Conservation (phyloP, 257 asterid genomes). For the Oldenlandia corymbosa region DNA sequence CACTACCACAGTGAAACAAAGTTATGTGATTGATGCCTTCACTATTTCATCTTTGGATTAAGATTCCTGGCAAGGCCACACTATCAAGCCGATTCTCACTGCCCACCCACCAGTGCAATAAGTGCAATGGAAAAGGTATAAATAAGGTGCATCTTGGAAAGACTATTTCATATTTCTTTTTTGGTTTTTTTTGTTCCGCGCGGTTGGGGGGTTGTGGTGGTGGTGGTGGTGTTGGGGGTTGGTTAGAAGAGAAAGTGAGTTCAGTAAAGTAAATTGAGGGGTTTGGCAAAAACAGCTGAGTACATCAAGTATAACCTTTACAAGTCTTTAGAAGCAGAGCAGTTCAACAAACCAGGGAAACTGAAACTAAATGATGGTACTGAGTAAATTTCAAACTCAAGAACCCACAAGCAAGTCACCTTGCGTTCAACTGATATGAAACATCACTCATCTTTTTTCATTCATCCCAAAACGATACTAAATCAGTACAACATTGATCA, state of each 20-base stretch:
- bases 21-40: not conserved
- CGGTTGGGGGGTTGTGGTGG: too few species aligned
- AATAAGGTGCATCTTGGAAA: too few species aligned
- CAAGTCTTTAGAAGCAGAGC: not conserved
- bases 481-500: not conserved
- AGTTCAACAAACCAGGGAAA: not conserved
- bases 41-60: not conserved
- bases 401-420: not conserved
- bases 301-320: not conserved
- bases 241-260: not conserved
- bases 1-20: not conserved
- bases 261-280: not conserved
- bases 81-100: not conserved
- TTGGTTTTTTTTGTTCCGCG: too few species aligned
- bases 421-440: not conserved
- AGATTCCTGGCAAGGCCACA: not conserved
- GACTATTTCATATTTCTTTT: not conserved
- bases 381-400: too few species aligned
- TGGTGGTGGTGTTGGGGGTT: too few species aligned
- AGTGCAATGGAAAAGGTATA: not conserved
- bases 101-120: not conserved
- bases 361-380: not conserved
- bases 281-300: not conserved
- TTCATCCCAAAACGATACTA: not conserved
- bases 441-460: not conserved